Evolutionary conservation across 2,329 filamentous ascomycete species (phyloP).

Genomic region (Diaporthe australafricana): DNA sequence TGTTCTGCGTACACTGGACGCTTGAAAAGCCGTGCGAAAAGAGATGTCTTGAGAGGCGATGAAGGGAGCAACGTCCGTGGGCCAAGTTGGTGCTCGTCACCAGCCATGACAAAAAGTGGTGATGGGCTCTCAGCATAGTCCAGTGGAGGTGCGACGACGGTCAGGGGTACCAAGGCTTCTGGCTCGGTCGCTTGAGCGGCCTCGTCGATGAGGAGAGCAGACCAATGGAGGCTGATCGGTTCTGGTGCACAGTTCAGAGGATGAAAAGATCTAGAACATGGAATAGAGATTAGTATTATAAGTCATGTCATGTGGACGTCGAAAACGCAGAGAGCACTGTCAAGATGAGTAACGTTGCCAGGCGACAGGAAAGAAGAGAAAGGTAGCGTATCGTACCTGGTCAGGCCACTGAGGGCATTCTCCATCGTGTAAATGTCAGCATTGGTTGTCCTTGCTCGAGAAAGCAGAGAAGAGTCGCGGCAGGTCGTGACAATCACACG

Average conservation of each 20-base stretch:
- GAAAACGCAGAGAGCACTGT: neutral
- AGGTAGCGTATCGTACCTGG: neutral
- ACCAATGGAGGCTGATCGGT: conserved; percentile 39
- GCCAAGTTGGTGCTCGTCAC: conserved; percentile 42
- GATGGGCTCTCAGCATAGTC: conserved; percentile 23
- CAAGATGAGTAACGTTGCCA: neutral
- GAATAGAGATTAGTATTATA: neutral
- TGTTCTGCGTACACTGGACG: conserved; percentile 41
- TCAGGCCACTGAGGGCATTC: conserved; percentile 20
- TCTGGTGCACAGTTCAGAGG: conserved; percentile 29
- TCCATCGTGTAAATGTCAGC: conserved; percentile 39
- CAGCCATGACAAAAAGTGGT: conserved; percentile 43
- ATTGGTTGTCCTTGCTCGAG: conserved; percentile 41
- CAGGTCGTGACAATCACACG: conserved; percentile 41
- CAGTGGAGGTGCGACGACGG: conserved; percentile 39
- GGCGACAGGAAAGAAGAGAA: neutral
- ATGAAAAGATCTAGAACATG: conserved; percentile 29
- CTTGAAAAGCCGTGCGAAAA: conserved; percentile 41
- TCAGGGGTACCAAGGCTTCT: conserved; percentile 39
- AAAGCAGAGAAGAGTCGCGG: conserved; percentile 41
- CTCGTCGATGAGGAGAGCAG: conserved; percentile 42
- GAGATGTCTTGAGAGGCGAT: conserved; percentile 38
- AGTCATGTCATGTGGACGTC: too few species aligned
- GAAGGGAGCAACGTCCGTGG: conserved; percentile 38
- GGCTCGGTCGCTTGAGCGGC: conserved; percentile 44